phyloP scores from a whole-genome alignment of 768 basidiomycete genomes.

The Mycena vitilis region DNA sequence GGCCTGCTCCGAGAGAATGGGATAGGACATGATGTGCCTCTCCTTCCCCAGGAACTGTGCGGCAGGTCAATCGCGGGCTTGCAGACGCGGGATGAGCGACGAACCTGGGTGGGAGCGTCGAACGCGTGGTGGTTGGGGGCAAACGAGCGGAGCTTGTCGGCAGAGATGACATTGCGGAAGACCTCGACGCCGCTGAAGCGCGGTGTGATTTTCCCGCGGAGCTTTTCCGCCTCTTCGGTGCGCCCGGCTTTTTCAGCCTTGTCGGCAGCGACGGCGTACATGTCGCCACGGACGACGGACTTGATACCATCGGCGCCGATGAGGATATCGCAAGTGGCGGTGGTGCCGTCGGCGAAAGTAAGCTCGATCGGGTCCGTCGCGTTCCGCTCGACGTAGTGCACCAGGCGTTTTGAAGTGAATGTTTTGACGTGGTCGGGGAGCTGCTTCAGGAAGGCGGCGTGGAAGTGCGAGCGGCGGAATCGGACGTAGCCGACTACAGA shows the following conservation, averaged over 20 bases:
- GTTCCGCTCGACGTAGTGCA: neutral
- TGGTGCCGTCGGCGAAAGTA: conserved; percentile 18
- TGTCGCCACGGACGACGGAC: conserved; percentile 15
- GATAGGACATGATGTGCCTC: conserved; percentile 18
- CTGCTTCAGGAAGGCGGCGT: conserved; percentile 2
- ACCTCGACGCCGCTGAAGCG: no score
- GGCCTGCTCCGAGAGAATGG: conserved; percentile 3
- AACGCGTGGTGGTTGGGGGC: no score
- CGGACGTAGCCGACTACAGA: neutral
- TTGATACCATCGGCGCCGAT: conserved; percentile 20
- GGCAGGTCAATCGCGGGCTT: no score
- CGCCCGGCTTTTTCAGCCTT: neutral
- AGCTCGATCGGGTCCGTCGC: conserved; percentile 7
- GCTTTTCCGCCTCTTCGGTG: no score
- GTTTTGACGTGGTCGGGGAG: neutral
- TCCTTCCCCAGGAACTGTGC: no score
- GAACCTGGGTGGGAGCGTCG: no score
- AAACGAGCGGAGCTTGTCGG: no score
- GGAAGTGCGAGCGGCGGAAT: conserved; percentile 8
- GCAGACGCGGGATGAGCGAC: no score
- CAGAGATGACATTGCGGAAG: no score
- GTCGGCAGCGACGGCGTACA: conserved; percentile 18
- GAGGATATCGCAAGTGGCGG: conserved; percentile 19
- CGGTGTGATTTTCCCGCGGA: no score
- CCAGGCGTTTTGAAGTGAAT: conserved; percentile 1